phyloP scores from a whole-genome alignment of 352 stramenopile species.

The Globisporangium cystogenes region DNA sequence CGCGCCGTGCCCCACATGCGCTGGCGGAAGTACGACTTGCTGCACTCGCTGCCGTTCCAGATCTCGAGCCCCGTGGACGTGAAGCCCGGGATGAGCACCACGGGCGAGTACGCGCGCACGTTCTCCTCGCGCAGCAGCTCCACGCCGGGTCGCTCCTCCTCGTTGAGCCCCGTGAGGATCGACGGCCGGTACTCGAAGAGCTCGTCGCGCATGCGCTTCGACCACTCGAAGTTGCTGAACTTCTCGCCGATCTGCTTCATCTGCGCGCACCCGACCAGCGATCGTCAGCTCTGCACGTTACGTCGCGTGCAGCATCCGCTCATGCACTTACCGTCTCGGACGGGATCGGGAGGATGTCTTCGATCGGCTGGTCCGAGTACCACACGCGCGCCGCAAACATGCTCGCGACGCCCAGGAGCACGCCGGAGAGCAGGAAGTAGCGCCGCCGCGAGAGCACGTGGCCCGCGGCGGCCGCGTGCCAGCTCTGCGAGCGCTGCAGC shows the following conservation, averaged over 20 bases:
- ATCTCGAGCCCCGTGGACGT: constrained; percentile 93
- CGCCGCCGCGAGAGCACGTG: constrained; percentile 61
- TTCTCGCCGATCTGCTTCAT: constrained; percentile 49
- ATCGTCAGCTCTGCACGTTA: too few relatives aligned
- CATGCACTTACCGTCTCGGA: constrained; percentile 18
- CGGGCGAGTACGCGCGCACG: constrained; percentile 52
- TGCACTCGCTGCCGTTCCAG: constrained; percentile 90
- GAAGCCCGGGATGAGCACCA: constrained; percentile 93
- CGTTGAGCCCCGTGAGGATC: constrained; percentile 16
- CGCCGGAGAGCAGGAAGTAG: constrained; percentile 58
- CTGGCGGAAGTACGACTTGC: constrained; percentile 87
- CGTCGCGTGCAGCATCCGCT: not conserved
- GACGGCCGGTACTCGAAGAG: constrained; percentile 60
- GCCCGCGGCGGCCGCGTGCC: constrained; percentile 39
- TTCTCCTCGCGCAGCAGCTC: constrained; percentile 40
- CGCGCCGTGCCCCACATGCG: constrained; percentile 89
- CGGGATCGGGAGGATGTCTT: constrained; percentile 33
- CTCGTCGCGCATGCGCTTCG: constrained; percentile 59
- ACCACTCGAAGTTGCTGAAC: constrained; percentile 65
- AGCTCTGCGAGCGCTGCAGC: constrained; percentile 44
- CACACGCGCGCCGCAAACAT: constrained; percentile 41
- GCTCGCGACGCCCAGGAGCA: constrained; percentile 50
- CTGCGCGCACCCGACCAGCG: constrained; percentile 1
- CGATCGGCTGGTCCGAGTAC: constrained; percentile 41
- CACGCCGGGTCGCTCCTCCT: constrained; percentile 42